Base-by-base conservation (phyloP, 202 grass and related monocot genomes). In the Musa balbisiana region DNA sequence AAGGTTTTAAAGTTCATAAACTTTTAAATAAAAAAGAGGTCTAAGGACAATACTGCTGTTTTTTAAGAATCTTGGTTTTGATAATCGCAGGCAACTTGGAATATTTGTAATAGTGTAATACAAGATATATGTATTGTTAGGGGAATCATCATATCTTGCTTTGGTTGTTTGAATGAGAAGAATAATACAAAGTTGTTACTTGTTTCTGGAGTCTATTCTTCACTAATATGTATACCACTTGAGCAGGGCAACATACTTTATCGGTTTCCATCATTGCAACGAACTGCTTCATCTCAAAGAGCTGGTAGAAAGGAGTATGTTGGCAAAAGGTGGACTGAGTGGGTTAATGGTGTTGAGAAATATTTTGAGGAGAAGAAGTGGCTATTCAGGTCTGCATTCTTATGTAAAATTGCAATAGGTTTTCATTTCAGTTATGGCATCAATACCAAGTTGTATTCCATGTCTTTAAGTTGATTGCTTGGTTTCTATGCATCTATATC, bases 191-290 rank as follows among this genome's bases (percentile, higher is more conserved):
- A 80, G 9, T 69, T 74, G 25, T 79, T 11, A 19, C 17, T 50
- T 49, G 52, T 71, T 53, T 59, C 69, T 53, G 19, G 17, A 72
- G n/a, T 70, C 24, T 79, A 15, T 20, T 62, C 63, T 55, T 83
- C 52, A 71, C 22, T 74, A 68, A 73, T 87, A 25, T 64, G 51
- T 82, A 72, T 73, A 9, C 72, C 71, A 54, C 55, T 71, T 82
- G 55, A 64, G 71, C 79, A 98, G 95, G 95, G 95, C 20, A 92
- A 94, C 67, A 98, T 98, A 83, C 81, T 98, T 43, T 98, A 98
- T 80, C 85, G 75, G 29, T 98, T 98, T 74, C 95, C 95, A 74
- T 98, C 89, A 1, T 68, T 98, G 77, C 95, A 98, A 92, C 70
- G 71, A 50, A 98, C 95, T 83, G 91, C 88, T 73, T 89, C 88